Evolutionary conservation across 202 grass and related monocot genomes (phyloP).

Genomic region (Eragrostis tef): DNA sequence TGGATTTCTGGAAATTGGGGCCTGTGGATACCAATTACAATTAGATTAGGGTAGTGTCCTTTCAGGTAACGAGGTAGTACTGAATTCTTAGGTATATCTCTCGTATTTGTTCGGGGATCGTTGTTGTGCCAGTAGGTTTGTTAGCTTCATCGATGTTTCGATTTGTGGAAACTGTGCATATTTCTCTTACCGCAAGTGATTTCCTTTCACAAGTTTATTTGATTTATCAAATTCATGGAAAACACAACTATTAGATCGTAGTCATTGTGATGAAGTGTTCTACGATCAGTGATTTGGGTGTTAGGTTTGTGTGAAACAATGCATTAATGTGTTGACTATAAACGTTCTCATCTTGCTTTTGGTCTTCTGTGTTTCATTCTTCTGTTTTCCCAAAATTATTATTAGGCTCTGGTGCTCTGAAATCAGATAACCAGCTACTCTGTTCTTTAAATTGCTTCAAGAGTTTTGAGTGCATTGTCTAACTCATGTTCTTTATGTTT

Average conservation of each 20-base stretch:
- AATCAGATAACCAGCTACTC: not conserved
- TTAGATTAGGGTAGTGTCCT: not conserved
- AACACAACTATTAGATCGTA: not conserved
- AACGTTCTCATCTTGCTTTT: not conserved
- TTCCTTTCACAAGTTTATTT: not conserved
- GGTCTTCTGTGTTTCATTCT: not conserved
- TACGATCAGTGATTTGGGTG: not conserved
- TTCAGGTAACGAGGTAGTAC: too few relatives aligned
- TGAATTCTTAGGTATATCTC: not conserved
- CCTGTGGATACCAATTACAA: not conserved
- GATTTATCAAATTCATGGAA: not conserved
- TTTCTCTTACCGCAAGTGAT: not conserved
- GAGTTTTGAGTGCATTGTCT: not conserved
- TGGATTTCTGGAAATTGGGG: not conserved
- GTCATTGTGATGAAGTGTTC: not conserved
- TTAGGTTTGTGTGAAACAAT: too few relatives aligned
- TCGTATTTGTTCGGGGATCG: not conserved
- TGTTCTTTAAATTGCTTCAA: constrained; percentile 23
- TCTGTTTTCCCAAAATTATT: not conserved
- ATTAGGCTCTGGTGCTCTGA: not conserved
- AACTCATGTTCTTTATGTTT: constrained; percentile 23
- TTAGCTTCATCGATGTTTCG: not conserved
- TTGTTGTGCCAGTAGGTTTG: not conserved
- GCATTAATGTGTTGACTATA: not conserved
- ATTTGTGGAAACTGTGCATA: not conserved